phyloP scores from a whole-genome alignment of 371 early-diverging fungal species.

The Entomophthora muscae region DNA sequence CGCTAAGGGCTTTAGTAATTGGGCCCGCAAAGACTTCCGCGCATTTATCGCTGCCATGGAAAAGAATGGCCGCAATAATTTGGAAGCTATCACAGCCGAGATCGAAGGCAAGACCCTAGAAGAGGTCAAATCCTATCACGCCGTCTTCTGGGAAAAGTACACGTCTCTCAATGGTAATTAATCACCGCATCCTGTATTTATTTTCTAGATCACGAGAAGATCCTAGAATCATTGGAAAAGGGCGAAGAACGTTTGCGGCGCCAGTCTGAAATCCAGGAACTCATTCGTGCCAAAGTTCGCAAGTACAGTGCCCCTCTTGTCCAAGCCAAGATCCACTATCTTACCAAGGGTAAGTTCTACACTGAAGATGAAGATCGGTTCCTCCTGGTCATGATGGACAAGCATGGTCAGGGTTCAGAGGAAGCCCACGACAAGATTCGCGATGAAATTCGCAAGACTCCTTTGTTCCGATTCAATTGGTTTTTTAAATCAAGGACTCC shows the following conservation, averaged over 20 bases:
- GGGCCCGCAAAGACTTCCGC: constrained; percentile 87
- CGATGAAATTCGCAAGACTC: constrained; percentile 60
- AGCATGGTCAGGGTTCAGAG: constrained; percentile 74
- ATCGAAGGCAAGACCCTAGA: constrained; percentile 77
- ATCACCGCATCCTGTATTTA: not conserved
- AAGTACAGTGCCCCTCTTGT: constrained; percentile 61
- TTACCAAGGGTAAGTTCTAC: constrained; percentile 64
- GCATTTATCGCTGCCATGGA: constrained; percentile 81
- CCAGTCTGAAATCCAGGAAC: constrained; percentile 62
- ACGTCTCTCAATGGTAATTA: constrained; percentile 45
- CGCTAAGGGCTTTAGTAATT: constrained; percentile 74
- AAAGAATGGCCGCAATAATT: constrained; percentile 61
- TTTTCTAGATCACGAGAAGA: constrained; percentile 52
- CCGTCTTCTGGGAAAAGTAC: constrained; percentile 75
- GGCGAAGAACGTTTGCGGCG: constrained; percentile 68
- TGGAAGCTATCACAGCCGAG: constrained; percentile 57
- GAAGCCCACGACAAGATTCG: constrained; percentile 84
- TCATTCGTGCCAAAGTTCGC: constrained; percentile 47
- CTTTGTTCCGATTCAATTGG: constrained; percentile 92
- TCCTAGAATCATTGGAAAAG: constrained; percentile 69
- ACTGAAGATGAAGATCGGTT: constrained; percentile 95
- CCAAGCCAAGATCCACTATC: constrained; percentile 71
- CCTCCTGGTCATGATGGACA: constrained; percentile 72
- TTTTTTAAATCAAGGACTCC: constrained; percentile 88
- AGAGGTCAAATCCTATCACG: constrained; percentile 66